Percentiles rank a stretch among this genome's conserved stretches.
phyloP scores from a whole-genome alignment of 805 yeast species.

The Starmerella gropengiesseri region DNA sequence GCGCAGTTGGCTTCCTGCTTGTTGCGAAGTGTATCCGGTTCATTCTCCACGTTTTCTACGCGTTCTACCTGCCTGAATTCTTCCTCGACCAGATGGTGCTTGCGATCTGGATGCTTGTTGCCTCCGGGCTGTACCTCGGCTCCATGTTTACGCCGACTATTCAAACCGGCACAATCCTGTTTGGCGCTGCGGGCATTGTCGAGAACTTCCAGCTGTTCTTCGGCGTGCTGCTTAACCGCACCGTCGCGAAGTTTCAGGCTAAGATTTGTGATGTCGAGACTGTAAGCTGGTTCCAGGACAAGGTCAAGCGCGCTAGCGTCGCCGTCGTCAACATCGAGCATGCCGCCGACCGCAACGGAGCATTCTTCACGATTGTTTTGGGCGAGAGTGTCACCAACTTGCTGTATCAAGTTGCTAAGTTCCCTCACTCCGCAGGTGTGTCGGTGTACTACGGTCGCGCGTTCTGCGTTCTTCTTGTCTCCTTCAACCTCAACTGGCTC shows the following conservation, averaged over 20 bases:
- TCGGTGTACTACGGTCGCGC: constrained; percentile 11
- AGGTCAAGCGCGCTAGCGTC: neutral
- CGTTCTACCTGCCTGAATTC: constrained; percentile 2
- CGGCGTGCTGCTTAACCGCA: neutral
- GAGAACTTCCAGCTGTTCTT: constrained; percentile 5
- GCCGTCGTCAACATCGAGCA: constrained; percentile 10
- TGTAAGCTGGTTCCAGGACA: neutral
- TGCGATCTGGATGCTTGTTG: constrained; percentile 4
- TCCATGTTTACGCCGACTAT: constrained; percentile 7
- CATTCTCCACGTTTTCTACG: constrained; percentile 8
- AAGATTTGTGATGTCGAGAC: neutral
- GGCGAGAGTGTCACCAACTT: constrained; percentile 12
- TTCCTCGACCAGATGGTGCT: constrained; percentile 1
- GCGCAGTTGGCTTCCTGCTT: constrained; percentile 6
- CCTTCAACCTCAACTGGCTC: constrained; percentile 9
- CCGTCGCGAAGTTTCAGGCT: neutral
- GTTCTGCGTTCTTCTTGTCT: constrained; percentile 7
- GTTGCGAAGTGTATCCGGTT: constrained; percentile 10
- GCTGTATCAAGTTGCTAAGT: constrained; percentile 4
- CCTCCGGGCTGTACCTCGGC: constrained; percentile 8
- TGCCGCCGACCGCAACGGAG: constrained; percentile 8
- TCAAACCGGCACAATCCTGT: constrained; percentile 1
- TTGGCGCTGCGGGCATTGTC: constrained; percentile 7
- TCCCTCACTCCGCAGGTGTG: constrained; percentile 7
- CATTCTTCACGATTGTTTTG: constrained; percentile 8